These are phyloP conservation scores for Erodium chrysanthum DNA, from an alignment of 441 rosid species.

Conservation along the genomic window DNA sequence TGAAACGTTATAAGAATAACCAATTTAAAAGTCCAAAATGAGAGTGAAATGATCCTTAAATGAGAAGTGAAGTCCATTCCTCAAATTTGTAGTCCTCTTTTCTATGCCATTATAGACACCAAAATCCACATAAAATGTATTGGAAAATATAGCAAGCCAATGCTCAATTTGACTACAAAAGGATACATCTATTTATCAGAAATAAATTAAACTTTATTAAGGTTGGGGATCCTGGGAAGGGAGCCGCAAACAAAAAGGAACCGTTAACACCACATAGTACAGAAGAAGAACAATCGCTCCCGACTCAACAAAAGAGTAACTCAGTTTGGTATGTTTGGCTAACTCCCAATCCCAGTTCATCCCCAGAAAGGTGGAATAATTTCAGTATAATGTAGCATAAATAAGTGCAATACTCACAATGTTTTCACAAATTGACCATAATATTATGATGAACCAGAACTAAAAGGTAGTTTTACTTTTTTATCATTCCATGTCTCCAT, in stretches of 20 bases:
- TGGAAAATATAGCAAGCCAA: not conserved
- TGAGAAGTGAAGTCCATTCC: not conserved
- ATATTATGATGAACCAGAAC: not conserved
- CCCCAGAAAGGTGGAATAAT: not conserved
- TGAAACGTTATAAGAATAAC: not conserved
- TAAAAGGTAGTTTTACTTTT: not conserved
- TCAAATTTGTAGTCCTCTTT: not conserved
- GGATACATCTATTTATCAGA: too few species aligned
- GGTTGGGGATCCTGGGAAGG: too few species aligned
- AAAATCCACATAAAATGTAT: constrained; percentile 1
- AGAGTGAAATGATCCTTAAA: not conserved
- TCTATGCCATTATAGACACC: not conserved
- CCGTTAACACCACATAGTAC: too few species aligned
- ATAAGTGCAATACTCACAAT: not conserved
- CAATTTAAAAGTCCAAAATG: not conserved
- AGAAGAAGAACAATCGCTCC: too few species aligned
- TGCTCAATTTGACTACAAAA: too few species aligned
- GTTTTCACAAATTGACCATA: constrained; percentile 1
- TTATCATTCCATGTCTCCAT: not conserved
- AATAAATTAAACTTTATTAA: too few species aligned
- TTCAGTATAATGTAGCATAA: not conserved
- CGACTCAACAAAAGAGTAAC: too few species aligned
- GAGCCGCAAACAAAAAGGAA: too few species aligned
- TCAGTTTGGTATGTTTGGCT: too few species aligned
- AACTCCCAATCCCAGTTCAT: not conserved